Evolutionary conservation across 805 yeast genomes (phyloP).

Genomic region (Jamesozyma spencerorum): DNA sequence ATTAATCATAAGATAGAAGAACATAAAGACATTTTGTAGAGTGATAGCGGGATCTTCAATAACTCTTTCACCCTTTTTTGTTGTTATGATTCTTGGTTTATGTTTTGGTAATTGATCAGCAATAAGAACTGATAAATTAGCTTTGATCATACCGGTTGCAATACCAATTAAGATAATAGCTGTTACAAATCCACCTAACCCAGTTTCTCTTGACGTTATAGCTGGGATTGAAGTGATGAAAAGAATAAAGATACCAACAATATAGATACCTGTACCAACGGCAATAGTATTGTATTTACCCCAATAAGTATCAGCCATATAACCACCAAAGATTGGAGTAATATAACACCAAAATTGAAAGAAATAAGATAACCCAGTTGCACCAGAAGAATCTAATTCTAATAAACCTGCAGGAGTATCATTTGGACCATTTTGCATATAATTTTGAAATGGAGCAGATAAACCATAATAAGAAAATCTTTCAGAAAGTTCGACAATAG

Average conservation of each 20-base stretch:
- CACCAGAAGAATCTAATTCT: constrained; percentile 49
- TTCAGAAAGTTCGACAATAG: constrained; percentile 68
- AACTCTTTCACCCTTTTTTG: constrained; percentile 56
- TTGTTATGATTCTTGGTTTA: constrained; percentile 48
- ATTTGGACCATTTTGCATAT: constrained; percentile 50
- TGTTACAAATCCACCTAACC: constrained; percentile 51
- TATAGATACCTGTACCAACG: constrained; percentile 49
- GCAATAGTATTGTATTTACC: constrained; percentile 66
- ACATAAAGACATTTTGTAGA: constrained; percentile 63
- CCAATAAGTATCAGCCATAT: constrained; percentile 62
- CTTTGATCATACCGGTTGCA: constrained; percentile 76
- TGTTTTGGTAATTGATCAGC: constrained; percentile 65
- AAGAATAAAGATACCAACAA: constrained; percentile 52
- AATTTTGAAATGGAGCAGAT: constrained; percentile 68
- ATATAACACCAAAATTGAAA: constrained; percentile 78
- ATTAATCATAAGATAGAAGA: constrained; percentile 69
- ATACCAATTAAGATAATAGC: constrained; percentile 47
- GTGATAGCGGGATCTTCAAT: constrained; percentile 62
- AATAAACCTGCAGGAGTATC: constrained; percentile 46
- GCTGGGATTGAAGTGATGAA: constrained; percentile 61
- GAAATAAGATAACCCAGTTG: constrained; percentile 64
- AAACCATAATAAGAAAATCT: constrained; percentile 76
- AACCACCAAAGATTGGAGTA: constrained; percentile 71
- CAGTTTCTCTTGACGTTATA: constrained; percentile 40
- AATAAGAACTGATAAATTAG: constrained; percentile 59